Evolutionary conservation across 2,329 filamentous ascomycete species (phyloP), one percentile per base, ranked within the genome.

Genomic region (Pseudocercospora macadamiae): DNA sequence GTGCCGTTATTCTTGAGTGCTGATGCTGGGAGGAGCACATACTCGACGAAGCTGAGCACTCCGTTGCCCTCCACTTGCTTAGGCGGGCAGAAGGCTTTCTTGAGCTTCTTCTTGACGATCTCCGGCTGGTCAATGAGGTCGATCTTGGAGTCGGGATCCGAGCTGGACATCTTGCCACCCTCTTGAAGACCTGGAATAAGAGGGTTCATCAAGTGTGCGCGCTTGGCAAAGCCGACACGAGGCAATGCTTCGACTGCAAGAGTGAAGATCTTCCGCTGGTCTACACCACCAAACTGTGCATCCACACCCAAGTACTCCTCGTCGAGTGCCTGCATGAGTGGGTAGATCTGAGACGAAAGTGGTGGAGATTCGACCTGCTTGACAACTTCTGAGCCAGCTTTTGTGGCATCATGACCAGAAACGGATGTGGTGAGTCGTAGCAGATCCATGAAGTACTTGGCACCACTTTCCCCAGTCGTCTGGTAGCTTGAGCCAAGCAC

Each of bases 331-430:
- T 97, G 95, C 77, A 99, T 87, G 48, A 96, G 81, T 1, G 91
- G 90, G 80, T 96, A 96, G 62, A 93, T 83, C 10, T 93, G 81
- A 1, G 90, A 90, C 57, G 83, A 86, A 55, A 96, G 74, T 2
- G 89, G 84, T 8, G 89, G 85, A 70, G 93, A 92, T 57, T 85
- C 84, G 3, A 89, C 86, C 79, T 97, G 92, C 82, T 97, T 97
- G 65, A 99, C 93, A 6, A 97, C 86, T 76, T 97, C 95, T 1
- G 91, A 90, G 36, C 93, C 93, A 0, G 93, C 93, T 76, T 91
- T 95, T 76, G 92, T 91, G 14, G 92, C 91, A 70, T 95, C 87
- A 71, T 93, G 86, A 76, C 92, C 86, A 12, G 87, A 88, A 4
- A 89, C 85, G 54, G 90, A 76, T 3, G 85, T 85, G 45, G 83